Base-by-base conservation (phyloP, 192 early-diverging fungal genomes). In the Geranomyces michiganensis region DNA sequence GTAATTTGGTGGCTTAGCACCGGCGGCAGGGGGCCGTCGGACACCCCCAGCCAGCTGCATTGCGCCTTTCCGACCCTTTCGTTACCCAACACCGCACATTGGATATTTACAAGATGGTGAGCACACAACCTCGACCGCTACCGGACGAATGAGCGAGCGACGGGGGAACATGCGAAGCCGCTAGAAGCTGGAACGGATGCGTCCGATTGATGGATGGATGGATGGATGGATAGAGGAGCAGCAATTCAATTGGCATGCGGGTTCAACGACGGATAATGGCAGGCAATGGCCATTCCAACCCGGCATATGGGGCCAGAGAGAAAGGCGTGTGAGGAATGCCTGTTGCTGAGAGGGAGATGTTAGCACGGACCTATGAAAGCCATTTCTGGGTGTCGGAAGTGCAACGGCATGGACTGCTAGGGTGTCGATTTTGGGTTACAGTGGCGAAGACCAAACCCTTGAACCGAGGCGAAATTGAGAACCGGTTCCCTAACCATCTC, bases 121-220 rank as follows among this genome's bases (percentile, higher is more conserved):
- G 51, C 24, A 9, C 17, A 26, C 24, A 15, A 41, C 36, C 36
- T 10, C 36, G n/a, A n/a, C n/a, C 46, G 19, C n/a, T 7, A 15
- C 51, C 19, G 15, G 51, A 26, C n/a, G 19, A 24, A 53, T 53
- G 24, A 53, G 24, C 51, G 51, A 53, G 19, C 51, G 51, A 53
- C 24, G 15, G 51, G 3, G 24, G 46, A 47, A 10, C 46, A 53
- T n/a, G 51, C 3, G 51, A 53, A 53, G 24, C 19, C 3, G 51
- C 19, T 53, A 17, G 51, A 26, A 26, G 19, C n/a, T n/a, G 51
- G 24, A 26, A 15, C n/a, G 51, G 7, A 8, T n/a, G 51, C 24
- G 51, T n/a, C 19, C 7, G 58, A 60, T 31, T 2, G 62, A 65
- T 47, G 47, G 66, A 68, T 68, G 66, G 66, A 68, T 68, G 66